Percentiles rank a stretch among this genome's conserved stretches.
Evolutionary conservation across 768 basidiomycete species (phyloP).

Genomic region (Mycena epipterygia): DNA sequence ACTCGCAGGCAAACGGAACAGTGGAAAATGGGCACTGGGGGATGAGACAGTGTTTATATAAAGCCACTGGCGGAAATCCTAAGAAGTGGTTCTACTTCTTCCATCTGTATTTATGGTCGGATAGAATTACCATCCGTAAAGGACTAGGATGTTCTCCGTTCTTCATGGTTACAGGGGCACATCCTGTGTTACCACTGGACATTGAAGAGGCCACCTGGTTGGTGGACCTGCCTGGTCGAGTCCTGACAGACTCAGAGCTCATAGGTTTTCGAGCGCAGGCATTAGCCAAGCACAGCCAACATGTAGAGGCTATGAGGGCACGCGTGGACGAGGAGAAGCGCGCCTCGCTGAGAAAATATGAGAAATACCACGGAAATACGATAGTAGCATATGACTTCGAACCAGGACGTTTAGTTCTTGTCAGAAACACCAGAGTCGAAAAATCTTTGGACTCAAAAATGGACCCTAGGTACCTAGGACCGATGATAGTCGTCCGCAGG

Average conservation of each 20-base stretch:
- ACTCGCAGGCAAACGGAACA: constrained; percentile 55
- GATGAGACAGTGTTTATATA: constrained; percentile 40
- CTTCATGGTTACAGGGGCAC: constrained; percentile 47
- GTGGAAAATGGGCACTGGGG: constrained; percentile 49
- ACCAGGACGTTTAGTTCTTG: too few relatives aligned
- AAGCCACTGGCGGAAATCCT: constrained; percentile 41
- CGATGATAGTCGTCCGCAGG: too few relatives aligned
- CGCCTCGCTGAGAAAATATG: neutral
- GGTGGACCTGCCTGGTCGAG: constrained; percentile 15
- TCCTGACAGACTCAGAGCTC: constrained; percentile 33
- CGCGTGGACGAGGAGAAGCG: constrained; percentile 18
- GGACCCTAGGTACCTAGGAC: too few relatives aligned
- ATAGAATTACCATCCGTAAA: constrained; percentile 42
- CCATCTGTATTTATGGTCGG: constrained; percentile 50
- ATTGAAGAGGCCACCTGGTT: constrained; percentile 45
- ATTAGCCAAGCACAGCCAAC: constrained; percentile 34
- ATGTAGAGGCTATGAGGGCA: constrained; percentile 27
- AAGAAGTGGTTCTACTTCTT: constrained; percentile 47
- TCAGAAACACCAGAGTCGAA: too few relatives aligned
- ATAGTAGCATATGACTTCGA: neutral
- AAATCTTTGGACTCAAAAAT: too few relatives aligned
- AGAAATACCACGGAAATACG: neutral
- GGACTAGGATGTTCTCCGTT: constrained; percentile 46
- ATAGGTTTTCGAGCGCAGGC: constrained; percentile 37
- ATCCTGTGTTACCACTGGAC: constrained; percentile 48